Evolutionary conservation across 106 monocot genomes (phyloP).

Genomic region (Allium cepa): DNA sequence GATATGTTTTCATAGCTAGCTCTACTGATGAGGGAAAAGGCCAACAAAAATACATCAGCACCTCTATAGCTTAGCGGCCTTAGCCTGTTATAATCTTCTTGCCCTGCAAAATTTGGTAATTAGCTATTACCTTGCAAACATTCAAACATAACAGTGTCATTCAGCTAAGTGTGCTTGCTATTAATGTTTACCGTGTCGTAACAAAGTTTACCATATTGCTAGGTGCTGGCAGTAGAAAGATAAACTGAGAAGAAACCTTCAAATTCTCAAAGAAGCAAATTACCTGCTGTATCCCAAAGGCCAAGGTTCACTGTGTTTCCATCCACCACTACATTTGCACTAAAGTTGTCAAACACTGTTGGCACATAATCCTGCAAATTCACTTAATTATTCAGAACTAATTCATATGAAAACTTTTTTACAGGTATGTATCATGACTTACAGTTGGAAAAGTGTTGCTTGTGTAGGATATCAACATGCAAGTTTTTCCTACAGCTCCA

Average conservation of each 20-base stretch:
- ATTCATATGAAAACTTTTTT: neutral
- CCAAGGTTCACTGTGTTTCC: constrained; percentile 84
- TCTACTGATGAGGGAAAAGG: constrained; percentile 68
- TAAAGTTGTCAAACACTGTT: constrained; percentile 86
- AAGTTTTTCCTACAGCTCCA: constrained; percentile 87
- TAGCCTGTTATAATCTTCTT: constrained; percentile 76
- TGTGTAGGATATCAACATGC: constrained; percentile 94
- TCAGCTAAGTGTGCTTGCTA: no score
- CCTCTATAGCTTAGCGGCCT: constrained; percentile 85
- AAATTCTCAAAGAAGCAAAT: neutral
- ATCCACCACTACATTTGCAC: constrained; percentile 73
- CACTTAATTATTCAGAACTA: no score
- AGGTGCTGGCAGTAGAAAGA: no score
- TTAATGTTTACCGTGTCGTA: no score
- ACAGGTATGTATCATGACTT: neutral
- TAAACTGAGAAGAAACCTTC: no score
- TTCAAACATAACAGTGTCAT: no score
- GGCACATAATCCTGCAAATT: constrained; percentile 66
- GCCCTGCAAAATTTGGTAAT: constrained; percentile 27
- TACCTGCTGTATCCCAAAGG: constrained; percentile 85
- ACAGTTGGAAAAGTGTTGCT: constrained; percentile 92
- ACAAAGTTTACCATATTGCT: no score
- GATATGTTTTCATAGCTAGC: constrained; percentile 78
- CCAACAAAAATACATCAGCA: constrained; percentile 67
- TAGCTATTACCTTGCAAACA: neutral